Evolutionary conservation across 208 protist genomes (phyloP).

Genomic region (Borovskyia barvae): DNA sequence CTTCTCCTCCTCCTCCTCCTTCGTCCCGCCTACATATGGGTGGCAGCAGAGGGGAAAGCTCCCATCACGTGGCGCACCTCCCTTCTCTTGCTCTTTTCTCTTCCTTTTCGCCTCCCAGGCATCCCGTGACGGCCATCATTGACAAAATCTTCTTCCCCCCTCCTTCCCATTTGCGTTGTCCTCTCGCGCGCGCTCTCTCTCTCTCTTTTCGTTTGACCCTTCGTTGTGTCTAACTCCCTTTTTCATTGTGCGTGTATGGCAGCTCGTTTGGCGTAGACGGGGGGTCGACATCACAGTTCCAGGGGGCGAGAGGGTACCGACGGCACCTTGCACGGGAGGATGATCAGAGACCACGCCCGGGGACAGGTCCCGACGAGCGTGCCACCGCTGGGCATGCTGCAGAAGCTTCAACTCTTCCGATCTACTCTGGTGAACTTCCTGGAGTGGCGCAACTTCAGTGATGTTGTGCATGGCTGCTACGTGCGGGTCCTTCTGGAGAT

Average conservation of each 20-base stretch:
- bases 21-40: no score
- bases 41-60: no score
- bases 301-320: no score
- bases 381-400: constrained; percentile 67
- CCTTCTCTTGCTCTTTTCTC: constrained; percentile 1
- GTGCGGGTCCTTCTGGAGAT: constrained; percentile 90
- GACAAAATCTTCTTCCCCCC: constrained; percentile 5
- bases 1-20: no score
- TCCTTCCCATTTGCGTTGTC: neutral
- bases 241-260: neutral
- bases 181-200: neutral
- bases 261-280: no score
- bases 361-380: constrained; percentile 26
- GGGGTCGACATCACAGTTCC: no score
- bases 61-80: neutral
- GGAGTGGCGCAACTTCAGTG: constrained; percentile 81
- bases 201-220: constrained; percentile 3
- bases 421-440: constrained; percentile 85
- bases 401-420: constrained; percentile 85
- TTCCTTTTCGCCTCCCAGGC: neutral
- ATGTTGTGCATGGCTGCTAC: constrained; percentile 84
- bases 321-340: no score
- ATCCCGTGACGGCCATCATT: constrained; percentile 2
- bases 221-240: constrained; percentile 1
- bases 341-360: constrained; percentile 10